Evolutionary conservation across 1,284 basidiomycete genomes (phyloP), one percentile per base, ranked within the genome.

Genomic region (Melampsora larici-populina): DNA sequence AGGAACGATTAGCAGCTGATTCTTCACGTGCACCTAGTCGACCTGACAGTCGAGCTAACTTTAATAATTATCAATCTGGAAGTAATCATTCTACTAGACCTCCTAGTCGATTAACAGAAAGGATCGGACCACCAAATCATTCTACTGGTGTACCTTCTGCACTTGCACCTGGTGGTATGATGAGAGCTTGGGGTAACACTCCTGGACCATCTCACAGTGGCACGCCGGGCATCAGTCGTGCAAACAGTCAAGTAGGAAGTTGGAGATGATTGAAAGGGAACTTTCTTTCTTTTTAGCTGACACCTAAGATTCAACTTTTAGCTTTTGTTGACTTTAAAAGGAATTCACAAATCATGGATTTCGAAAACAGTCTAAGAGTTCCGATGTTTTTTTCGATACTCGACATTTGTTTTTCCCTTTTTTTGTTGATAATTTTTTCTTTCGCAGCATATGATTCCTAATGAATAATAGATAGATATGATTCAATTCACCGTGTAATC

Each of bases 1-100:
- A 77, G 48, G 75, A 77, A 64, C 67, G 67, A 70, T 26, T 77
- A 36, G 75, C 75, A 29, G 68, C 67, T 21, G 75, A 77, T 70
- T 40, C 60, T 15, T 77, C 67, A 26, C 58, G 67, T 49, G 66
- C 75, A 11, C 60, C 75, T 24, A 77, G 75, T 55, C 58, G 75
- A 64, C 67, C 75, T 36, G 67, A 64, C 33, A 77, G 75, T 70
- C 75, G 67, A 40, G 67, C 73, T 24, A 76, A 43, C 13, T 66
- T 17, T 31, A 36, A 24, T 55, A 33, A 60, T 62, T n/a, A 58
- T 60, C 36, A 60, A 33, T 9, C 58, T 46, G 60, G 62, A 64
- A 58, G 67, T 51, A 58, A 17, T 17, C 33, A 24, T 65, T 31
- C 66, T 40, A 70, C 65, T 77, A 55, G 66, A 31, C 67, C 67